Evolutionary conservation across 495 filamentous ascomycete genomes (phyloP).

Genomic region (Aspergillus sclerotiicarbonarius): DNA sequence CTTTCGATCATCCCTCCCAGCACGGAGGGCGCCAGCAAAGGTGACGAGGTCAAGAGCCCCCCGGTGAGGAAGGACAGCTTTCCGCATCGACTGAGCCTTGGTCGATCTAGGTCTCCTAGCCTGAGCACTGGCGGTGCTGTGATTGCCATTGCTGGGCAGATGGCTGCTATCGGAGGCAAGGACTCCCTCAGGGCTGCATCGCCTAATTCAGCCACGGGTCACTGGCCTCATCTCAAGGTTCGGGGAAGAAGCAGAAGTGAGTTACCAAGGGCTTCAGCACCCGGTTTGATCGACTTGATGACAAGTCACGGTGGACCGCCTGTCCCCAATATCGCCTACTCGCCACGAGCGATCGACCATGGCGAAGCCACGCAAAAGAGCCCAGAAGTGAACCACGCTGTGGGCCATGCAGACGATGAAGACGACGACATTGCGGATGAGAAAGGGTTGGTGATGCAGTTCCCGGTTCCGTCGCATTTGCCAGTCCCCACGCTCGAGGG

Average conservation of each 20-base stretch:
- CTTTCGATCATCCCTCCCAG: constrained; percentile 30
- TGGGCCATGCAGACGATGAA: constrained; percentile 42
- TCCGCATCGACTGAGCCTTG: constrained; percentile 55
- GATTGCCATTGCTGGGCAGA: constrained; percentile 58
- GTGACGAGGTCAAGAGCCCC: constrained; percentile 20
- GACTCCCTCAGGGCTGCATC: constrained; percentile 49
- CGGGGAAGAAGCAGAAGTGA: constrained; percentile 78
- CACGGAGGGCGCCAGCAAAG: constrained; percentile 36
- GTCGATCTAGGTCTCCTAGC: constrained; percentile 58
- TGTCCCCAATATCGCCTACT: constrained; percentile 41
- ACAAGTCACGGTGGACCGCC: constrained; percentile 49
- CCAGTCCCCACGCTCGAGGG: constrained; percentile 73
- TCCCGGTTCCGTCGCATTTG: constrained; percentile 39
- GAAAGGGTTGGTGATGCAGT: constrained; percentile 48
- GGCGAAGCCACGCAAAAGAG: constrained; percentile 7
- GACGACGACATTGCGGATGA: constrained; percentile 41
- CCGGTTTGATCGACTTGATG: constrained; percentile 47
- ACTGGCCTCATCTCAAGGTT: constrained; percentile 50
- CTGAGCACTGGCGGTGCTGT: constrained; percentile 60
- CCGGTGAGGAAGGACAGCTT: constrained; percentile 48
- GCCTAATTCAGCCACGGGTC: constrained; percentile 52
- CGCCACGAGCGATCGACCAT: constrained; percentile 24
- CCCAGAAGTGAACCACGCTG: constrained; percentile 14
- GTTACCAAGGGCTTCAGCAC: constrained; percentile 46
- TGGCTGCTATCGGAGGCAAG: constrained; percentile 62